phyloP scores from a whole-genome alignment of 805 yeast species.

The Schizosaccharomyces osmophilus region DNA sequence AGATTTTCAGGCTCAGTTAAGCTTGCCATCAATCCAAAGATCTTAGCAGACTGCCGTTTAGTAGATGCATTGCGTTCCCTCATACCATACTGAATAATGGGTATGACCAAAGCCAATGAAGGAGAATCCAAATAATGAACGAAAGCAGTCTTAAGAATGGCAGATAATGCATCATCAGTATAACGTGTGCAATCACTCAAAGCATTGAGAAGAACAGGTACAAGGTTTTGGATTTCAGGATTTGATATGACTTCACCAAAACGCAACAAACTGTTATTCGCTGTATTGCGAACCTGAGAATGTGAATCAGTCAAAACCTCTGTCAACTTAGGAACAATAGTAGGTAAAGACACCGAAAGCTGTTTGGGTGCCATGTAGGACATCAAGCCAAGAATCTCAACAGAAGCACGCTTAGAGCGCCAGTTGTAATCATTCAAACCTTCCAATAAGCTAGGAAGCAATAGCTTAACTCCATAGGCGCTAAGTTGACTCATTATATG shows the following conservation, averaged over 20 bases:
- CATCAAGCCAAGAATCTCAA: constrained; percentile 88
- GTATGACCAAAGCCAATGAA: constrained; percentile 79
- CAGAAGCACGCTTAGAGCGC: constrained; percentile 94
- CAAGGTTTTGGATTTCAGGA: constrained; percentile 85
- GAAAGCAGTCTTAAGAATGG: constrained; percentile 69
- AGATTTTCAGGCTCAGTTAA: constrained; percentile 73
- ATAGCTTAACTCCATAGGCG: constrained; percentile 67
- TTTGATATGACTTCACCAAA: constrained; percentile 94
- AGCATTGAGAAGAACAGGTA: constrained; percentile 67
- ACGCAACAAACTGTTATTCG: constrained; percentile 62
- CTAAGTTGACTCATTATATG: constrained; percentile 78
- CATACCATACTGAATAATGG: constrained; percentile 88
- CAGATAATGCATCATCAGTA: constrained; percentile 71
- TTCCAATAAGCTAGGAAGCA: constrained; percentile 73
- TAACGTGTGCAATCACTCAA: constrained; percentile 85
- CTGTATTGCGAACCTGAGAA: constrained; percentile 89
- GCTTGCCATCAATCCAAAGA: constrained; percentile 96
- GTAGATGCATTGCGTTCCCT: constrained; percentile 79
- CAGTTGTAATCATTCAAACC: constrained; percentile 75
- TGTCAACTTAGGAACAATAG: constrained; percentile 87
- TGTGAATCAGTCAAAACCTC: constrained; percentile 86
- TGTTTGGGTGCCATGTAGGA: constrained; percentile 92
- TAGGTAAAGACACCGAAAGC: constrained; percentile 64
- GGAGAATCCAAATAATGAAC: constrained; percentile 97
- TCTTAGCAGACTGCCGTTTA: constrained; percentile 84